Percentiles rank a stretch among this genome's conserved stretches.
phyloP scores from a whole-genome alignment of 805 yeast species.

The Candida caryicola region DNA sequence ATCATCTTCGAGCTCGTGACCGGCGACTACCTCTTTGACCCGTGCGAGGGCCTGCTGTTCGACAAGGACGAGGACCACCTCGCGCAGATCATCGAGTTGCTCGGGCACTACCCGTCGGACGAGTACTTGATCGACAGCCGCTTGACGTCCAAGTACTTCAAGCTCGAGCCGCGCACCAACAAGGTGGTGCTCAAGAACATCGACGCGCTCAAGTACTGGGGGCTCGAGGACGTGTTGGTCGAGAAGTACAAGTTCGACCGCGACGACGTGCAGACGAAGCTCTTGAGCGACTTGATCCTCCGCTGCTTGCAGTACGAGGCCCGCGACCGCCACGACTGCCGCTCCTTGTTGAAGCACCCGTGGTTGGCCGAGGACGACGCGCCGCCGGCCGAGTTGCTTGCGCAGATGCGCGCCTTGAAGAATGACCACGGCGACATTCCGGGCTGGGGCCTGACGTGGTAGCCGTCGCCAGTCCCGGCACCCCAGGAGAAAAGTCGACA shows the following conservation, averaged over 20 bases:
- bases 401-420: conserved; percentile 19
- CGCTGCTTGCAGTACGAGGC: conserved; percentile 52
- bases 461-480: too few relatives aligned
- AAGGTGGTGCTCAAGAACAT: conserved; percentile 42
- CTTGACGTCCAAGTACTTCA: conserved; percentile 40
- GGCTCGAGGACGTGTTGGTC: conserved; percentile 45
- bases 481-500: too few relatives aligned
- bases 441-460: conserved; percentile 30
- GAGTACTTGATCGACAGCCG: conserved; percentile 41
- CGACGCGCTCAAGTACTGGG: conserved; percentile 50
- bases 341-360: conserved; percentile 50
- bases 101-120: conserved; percentile 40
- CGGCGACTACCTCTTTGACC: conserved; percentile 62
- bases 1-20: conserved; percentile 57
- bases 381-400: conserved; percentile 4
- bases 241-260: conserved; percentile 47
- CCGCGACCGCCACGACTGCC: conserved; percentile 51
- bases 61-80: conserved; percentile 60
- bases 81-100: conserved; percentile 58
- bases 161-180: conserved; percentile 22
- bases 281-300: conserved; percentile 46
- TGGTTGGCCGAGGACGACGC: conserved; percentile 36
- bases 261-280: conserved; percentile 31
- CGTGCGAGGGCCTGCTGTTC: conserved; percentile 47
- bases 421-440: conserved; percentile 26